Evolutionary conservation across 2,329 filamentous ascomycete genomes (phyloP).

Genomic region (Cryphonectria carpinicola): DNA sequence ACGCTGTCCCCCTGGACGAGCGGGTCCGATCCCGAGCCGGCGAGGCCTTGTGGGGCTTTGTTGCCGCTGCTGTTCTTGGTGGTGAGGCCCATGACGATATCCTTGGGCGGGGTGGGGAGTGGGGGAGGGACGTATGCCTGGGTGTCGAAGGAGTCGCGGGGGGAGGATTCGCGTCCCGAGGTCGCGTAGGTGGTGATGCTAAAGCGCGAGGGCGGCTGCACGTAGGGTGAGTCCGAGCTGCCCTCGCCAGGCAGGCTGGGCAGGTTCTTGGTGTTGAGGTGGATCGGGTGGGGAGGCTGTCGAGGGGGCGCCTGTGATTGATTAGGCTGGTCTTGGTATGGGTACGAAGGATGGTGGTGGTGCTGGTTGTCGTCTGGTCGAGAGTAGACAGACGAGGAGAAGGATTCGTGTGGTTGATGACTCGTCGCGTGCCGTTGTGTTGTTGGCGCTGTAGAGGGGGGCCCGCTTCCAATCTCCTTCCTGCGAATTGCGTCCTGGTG

Average conservation of each 20-base stretch:
- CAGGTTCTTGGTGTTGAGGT: slow-evolving; percentile 31
- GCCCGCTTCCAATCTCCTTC: slow-evolving; percentile 21
- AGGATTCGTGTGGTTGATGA: slow-evolving; percentile 38
- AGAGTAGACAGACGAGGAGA: slow-evolving; percentile 39
- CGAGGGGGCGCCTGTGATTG: not conserved
- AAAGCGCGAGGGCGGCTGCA: slow-evolving; percentile 63
- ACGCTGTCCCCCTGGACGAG: slow-evolving; percentile 35
- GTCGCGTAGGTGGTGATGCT: slow-evolving; percentile 67
- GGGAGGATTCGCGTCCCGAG: slow-evolving; percentile 48
- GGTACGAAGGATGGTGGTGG: slow-evolving; percentile 29
- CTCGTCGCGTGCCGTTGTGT: slow-evolving; percentile 19
- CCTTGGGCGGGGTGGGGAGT: slow-evolving; percentile 42
- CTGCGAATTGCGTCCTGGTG: slow-evolving; percentile 27
- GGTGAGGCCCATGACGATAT: slow-evolving; percentile 35
- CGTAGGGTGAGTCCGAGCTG: slow-evolving; percentile 40
- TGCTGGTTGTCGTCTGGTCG: slow-evolving; percentile 31
- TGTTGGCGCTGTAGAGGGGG: slow-evolving; percentile 12
- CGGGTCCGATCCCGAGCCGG: not conserved
- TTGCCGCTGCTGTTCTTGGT: slow-evolving; percentile 20
- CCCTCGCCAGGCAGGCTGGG: slow-evolving; percentile 21
- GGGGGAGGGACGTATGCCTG: slow-evolving; percentile 38
- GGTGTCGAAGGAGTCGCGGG: slow-evolving; percentile 40
- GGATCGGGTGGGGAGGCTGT: slow-evolving; percentile 32
- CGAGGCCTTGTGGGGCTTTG: slow-evolving; percentile 19
- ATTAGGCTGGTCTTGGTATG: slow-evolving; percentile 21